Percentiles rank a stretch among this genome's conserved stretches.
phyloP scores from a whole-genome alignment of 495 filamentous ascomycete species.

The Penicillium simplicissimum region DNA sequence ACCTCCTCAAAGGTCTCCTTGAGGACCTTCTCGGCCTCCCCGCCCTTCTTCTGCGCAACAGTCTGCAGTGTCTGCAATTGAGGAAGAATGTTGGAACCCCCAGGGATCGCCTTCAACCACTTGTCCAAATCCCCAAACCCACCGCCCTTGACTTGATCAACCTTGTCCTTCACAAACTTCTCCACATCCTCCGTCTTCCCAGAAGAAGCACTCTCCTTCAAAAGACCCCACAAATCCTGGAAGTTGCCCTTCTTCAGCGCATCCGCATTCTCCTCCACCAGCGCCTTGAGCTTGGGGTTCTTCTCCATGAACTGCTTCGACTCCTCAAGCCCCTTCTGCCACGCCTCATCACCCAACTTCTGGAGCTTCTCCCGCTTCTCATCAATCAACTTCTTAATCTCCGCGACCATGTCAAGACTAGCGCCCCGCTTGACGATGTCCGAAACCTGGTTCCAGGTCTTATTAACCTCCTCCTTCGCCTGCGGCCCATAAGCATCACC shows the following conservation, averaged over 20 bases:
- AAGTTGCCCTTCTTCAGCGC: slow-evolving; percentile 60
- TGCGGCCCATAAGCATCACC: slow-evolving; percentile 65
- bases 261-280: slow-evolving; percentile 62
- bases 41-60: slow-evolving; percentile 56
- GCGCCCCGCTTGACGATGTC: slow-evolving; percentile 56
- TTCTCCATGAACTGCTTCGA: slow-evolving; percentile 64
- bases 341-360: slow-evolving; percentile 63
- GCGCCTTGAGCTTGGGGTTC: slow-evolving; percentile 62
- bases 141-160: slow-evolving; percentile 53
- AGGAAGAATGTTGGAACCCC: slow-evolving; percentile 55
- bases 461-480: slow-evolving; percentile 66
- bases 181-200: slow-evolving; percentile 57
- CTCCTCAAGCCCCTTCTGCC: slow-evolving; percentile 62
- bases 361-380: slow-evolving; percentile 63
- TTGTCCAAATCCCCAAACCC: slow-evolving; percentile 42
- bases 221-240: slow-evolving; percentile 51
- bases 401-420: slow-evolving; percentile 46
- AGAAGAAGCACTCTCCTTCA: slow-evolving; percentile 54
- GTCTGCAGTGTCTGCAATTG: slow-evolving; percentile 55
- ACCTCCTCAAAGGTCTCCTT: slow-evolving; percentile 60
- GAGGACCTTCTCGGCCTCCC: slow-evolving; percentile 59
- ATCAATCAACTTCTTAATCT: slow-evolving; percentile 60
- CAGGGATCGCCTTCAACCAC: slow-evolving; percentile 54
- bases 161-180: slow-evolving; percentile 56
- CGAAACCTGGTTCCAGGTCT: slow-evolving; percentile 61